Conservation (phyloP, 352 stramenopile species). For the Phytophthora ohioensis region DNA sequence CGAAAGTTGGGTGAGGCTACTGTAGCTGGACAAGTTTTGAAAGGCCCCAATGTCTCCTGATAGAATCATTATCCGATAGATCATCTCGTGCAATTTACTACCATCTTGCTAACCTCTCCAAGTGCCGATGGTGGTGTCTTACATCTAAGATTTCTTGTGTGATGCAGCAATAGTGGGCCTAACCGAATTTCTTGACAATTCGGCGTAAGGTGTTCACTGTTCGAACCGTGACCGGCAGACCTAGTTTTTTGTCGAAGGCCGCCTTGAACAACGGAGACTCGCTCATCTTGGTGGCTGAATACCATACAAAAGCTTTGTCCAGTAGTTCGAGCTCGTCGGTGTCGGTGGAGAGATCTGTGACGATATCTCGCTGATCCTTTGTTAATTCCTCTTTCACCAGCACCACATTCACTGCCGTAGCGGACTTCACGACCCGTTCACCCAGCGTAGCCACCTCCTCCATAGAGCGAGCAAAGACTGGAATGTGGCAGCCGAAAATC, state of each 20-base stretch:
- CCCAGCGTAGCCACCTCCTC: slow-evolving; percentile 20
- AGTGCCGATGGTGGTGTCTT: no score
- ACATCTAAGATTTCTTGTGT: no score
- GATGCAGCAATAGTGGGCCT: background rate
- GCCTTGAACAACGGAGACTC: slow-evolving; percentile 49
- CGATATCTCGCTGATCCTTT: slow-evolving; percentile 26
- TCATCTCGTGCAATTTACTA: background rate
- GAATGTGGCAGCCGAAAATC: slow-evolving; percentile 38
- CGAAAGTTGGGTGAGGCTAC: slow-evolving; percentile 40
- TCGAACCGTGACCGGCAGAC: slow-evolving; percentile 36
- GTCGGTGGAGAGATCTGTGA: slow-evolving; percentile 25
- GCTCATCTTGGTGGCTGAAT: slow-evolving; percentile 45
- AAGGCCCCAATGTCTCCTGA: background rate
- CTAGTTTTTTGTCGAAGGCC: slow-evolving; percentile 45
- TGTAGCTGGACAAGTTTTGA: slow-evolving; percentile 21
- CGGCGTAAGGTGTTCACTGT: slow-evolving; percentile 45
- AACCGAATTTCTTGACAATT: slow-evolving; percentile 41
- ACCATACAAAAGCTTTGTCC: slow-evolving; percentile 44
- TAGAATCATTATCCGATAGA: background rate
- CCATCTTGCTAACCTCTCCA: background rate
- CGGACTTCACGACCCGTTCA: slow-evolving; percentile 14
- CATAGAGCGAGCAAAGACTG: slow-evolving; percentile 35
- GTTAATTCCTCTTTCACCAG: slow-evolving; percentile 37
- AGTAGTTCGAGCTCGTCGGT: slow-evolving; percentile 35
- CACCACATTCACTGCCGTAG: slow-evolving; percentile 41